Conservation (phyloP, 495 filamentous ascomycete genomes). For the Xylaria bambusicola region DNA sequence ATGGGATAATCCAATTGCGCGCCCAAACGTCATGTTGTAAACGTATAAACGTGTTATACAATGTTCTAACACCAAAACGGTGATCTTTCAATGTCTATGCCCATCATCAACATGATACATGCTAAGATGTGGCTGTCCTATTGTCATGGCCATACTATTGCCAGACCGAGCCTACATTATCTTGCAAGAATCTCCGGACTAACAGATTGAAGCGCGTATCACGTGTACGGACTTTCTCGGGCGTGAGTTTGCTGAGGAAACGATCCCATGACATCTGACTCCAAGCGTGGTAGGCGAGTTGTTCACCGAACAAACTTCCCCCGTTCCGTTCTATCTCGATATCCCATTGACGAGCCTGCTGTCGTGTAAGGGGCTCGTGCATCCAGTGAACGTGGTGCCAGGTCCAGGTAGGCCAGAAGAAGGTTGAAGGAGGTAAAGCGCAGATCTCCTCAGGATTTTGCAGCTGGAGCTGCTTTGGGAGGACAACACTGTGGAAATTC, state of each 20-base stretch:
- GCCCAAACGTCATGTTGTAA: background rate
- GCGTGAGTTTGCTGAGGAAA: slow-evolving; percentile 43
- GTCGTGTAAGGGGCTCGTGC: slow-evolving; percentile 39
- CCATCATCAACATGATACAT: slow-evolving; percentile 2
- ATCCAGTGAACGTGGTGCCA: slow-evolving; percentile 49
- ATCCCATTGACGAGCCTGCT: slow-evolving; percentile 38
- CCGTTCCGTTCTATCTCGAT: slow-evolving; percentile 38
- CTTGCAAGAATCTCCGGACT: slow-evolving; percentile 47
- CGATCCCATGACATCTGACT: slow-evolving; percentile 48
- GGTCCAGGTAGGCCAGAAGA: slow-evolving; percentile 56
- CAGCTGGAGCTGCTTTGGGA: slow-evolving; percentile 44
- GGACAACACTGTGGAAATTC: slow-evolving; percentile 49
- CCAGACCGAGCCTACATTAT: slow-evolving; percentile 29
- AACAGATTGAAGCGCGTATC: slow-evolving; percentile 51
- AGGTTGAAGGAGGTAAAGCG: slow-evolving; percentile 43
- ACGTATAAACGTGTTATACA: background rate
- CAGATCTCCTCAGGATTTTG: slow-evolving; percentile 43
- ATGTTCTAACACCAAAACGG: slow-evolving; percentile 11
- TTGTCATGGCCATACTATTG: background rate
- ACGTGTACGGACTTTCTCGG: slow-evolving; percentile 34
- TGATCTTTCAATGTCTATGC: background rate
- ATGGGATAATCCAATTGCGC: background rate
- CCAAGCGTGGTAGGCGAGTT: slow-evolving; percentile 52
- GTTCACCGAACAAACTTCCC: slow-evolving; percentile 45
- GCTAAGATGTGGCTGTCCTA: background rate